A percentile compares a stretch with the other conserved stretches of the same genome.
Evolutionary conservation across 768 basidiomycete species (phyloP).

Genomic region (Tubosaeta brunneosetosa): DNA sequence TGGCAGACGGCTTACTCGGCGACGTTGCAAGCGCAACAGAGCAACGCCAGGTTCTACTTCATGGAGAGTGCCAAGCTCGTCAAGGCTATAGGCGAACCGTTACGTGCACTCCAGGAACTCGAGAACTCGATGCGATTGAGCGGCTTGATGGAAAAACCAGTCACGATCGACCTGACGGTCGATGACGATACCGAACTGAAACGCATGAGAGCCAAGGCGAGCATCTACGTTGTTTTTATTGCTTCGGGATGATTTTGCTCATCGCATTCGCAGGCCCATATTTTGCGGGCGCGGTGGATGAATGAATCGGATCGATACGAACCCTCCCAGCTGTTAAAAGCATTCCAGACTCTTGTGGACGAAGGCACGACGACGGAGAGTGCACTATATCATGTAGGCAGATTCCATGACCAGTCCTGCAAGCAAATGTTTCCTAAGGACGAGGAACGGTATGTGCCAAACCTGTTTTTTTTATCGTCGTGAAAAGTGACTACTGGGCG

Average conservation of each 20-base stretch:
- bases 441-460: slow-evolving; percentile 45
- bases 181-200: slow-evolving; percentile 47
- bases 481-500: background rate
- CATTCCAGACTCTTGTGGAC: slow-evolving; percentile 49
- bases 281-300: slow-evolving; percentile 89
- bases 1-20: slow-evolving; percentile 97
- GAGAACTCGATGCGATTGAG: slow-evolving; percentile 63
- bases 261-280: slow-evolving; percentile 50
- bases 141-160: slow-evolving; percentile 42
- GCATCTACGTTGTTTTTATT: slow-evolving; percentile 2
- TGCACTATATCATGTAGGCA: slow-evolving; percentile 79
- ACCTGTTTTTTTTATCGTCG: background rate
- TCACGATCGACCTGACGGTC: slow-evolving; percentile 52
- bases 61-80: slow-evolving; percentile 88
- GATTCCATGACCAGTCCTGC: slow-evolving; percentile 79
- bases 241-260: background rate
- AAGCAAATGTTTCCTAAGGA: slow-evolving; percentile 48
- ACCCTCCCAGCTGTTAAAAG: slow-evolving; percentile 51
- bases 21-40: slow-evolving; percentile 81
- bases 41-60: slow-evolving; percentile 69
- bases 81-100: slow-evolving; percentile 70
- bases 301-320: slow-evolving; percentile 83
- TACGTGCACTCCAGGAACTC: slow-evolving; percentile 83
- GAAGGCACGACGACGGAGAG: slow-evolving; percentile 69
- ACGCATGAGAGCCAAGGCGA: slow-evolving; percentile 68